Evolutionary conservation across 2,329 filamentous ascomycete species (phyloP).

Genomic region (Ceratocystis huliohia): DNA sequence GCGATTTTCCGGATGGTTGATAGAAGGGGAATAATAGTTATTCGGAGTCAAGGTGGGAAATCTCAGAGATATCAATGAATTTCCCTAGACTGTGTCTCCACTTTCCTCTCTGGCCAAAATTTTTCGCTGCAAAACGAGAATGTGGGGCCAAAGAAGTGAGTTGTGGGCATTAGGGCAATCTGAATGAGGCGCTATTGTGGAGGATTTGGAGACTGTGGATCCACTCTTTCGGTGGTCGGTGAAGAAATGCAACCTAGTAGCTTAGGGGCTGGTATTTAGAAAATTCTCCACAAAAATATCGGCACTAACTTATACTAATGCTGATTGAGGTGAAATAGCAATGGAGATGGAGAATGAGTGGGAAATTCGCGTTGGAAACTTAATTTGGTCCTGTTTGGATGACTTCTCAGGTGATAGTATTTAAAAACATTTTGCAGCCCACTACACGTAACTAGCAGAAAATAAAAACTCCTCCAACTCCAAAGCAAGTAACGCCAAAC

Average conservation of each 20-base stretch:
- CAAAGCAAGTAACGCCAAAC: constrained; percentile 4
- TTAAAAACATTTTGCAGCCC: neutral
- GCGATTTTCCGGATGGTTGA: constrained; percentile 19
- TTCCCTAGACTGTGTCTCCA: neutral
- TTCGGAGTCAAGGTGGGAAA: constrained; percentile 4
- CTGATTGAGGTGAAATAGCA: no score
- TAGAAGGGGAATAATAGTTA: constrained; percentile 6
- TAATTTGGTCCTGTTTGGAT: neutral
- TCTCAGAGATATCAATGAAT: constrained; percentile 10
- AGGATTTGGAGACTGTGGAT: neutral
- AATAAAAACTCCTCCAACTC: neutral
- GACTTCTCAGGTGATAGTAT: neutral
- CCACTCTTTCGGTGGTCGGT: constrained; percentile 12
- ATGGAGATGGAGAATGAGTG: no score
- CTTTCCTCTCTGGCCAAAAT: constrained; percentile 4
- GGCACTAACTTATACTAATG: no score
- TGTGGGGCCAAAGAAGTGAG: constrained; percentile 5
- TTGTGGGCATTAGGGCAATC: constrained; percentile 20
- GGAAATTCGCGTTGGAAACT: neutral
- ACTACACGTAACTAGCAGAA: neutral
- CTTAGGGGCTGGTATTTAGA: neutral
- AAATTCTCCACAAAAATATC: neutral
- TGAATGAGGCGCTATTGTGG: constrained; percentile 2
- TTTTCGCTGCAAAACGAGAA: constrained; percentile 1
- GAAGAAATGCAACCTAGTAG: neutral